Evolutionary conservation across 768 basidiomycete genomes (phyloP).

Genomic region (Lactarius hatsudake): DNA sequence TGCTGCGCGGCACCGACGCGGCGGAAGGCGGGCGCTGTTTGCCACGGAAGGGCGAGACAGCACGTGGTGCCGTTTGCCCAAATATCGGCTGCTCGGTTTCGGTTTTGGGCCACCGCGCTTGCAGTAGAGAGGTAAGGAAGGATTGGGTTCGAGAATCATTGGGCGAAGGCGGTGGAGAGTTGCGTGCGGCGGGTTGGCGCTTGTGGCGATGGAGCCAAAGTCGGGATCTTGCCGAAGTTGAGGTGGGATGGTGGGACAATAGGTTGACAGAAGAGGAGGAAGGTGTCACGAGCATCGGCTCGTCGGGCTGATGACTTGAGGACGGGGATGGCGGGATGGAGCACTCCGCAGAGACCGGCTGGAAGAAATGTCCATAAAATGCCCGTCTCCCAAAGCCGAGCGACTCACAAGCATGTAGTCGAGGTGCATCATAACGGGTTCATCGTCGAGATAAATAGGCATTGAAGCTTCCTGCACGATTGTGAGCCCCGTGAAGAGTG

Average conservation of each 20-base stretch:
- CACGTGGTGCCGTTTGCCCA: constrained; percentile 28
- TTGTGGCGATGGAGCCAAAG: constrained; percentile 51
- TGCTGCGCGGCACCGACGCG: constrained; percentile 27
- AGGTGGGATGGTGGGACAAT: constrained; percentile 29
- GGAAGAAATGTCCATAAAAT: constrained; percentile 15
- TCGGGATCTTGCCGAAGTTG: constrained; percentile 35
- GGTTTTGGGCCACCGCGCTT: constrained; percentile 27
- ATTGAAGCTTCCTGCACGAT: constrained; percentile 13
- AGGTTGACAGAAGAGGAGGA: constrained; percentile 23
- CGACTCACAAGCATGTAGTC: constrained; percentile 25
- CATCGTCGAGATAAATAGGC: constrained; percentile 18
- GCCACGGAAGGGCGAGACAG: constrained; percentile 25
- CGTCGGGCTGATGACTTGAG: constrained; percentile 26
- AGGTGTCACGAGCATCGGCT: constrained; percentile 23
- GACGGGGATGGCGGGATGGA: constrained; percentile 29
- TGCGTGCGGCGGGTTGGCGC: constrained; percentile 34
- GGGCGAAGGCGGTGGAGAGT: constrained; percentile 20
- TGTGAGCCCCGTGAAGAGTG: not conserved
- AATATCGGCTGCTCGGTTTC: constrained; percentile 28
- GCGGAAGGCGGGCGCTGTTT: constrained; percentile 24
- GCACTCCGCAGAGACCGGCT: constrained; percentile 28
- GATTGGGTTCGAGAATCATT: constrained; percentile 22
- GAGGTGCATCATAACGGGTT: constrained; percentile 26
- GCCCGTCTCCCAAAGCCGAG: not conserved
- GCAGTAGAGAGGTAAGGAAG: constrained; percentile 26